Conservation (phyloP, 1,284 basidiomycete species). For the Microbotryomycetes sp. region DNA sequence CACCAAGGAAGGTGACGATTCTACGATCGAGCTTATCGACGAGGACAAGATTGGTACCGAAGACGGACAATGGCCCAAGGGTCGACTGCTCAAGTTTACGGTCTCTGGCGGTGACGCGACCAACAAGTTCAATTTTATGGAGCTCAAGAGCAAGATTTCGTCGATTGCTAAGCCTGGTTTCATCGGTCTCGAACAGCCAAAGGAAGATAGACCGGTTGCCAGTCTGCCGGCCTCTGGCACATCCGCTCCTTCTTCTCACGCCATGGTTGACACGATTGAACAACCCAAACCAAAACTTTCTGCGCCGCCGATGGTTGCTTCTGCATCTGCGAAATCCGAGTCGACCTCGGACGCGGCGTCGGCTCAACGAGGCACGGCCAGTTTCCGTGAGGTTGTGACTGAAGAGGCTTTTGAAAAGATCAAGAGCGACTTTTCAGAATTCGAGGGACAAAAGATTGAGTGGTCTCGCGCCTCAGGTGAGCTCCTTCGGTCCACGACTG, state of each 20-base stretch:
- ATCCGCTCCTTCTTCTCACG: not conserved
- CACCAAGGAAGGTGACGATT: slow-evolving; percentile 41
- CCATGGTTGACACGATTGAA: slow-evolving; percentile 4
- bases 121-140: slow-evolving; percentile 30
- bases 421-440: slow-evolving; percentile 43
- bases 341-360: not conserved
- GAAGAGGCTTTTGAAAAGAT: slow-evolving; percentile 46
- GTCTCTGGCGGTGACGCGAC: slow-evolving; percentile 30
- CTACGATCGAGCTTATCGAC: slow-evolving; percentile 53
- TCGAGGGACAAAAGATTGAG: slow-evolving; percentile 40
- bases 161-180: slow-evolving; percentile 24
- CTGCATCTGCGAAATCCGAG: slow-evolving; percentile 9
- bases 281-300: slow-evolving; percentile 11
- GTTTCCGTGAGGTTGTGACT: slow-evolving; percentile 42
- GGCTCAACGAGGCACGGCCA: slow-evolving; percentile 41
- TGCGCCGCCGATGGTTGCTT: slow-evolving; percentile 26
- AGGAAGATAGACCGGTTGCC: slow-evolving; percentile 15
- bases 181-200: slow-evolving; percentile 8
- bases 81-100: slow-evolving; percentile 63
- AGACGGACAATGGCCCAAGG: slow-evolving; percentile 57
- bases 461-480: slow-evolving; percentile 36
- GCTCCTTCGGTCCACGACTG: not conserved
- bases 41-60: slow-evolving; percentile 62
- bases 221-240: slow-evolving; percentile 1
- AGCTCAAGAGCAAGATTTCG: slow-evolving; percentile 27